phyloP scores from a whole-genome alignment of 768 basidiomycete species.

The Hydnomerulius pinastri region DNA sequence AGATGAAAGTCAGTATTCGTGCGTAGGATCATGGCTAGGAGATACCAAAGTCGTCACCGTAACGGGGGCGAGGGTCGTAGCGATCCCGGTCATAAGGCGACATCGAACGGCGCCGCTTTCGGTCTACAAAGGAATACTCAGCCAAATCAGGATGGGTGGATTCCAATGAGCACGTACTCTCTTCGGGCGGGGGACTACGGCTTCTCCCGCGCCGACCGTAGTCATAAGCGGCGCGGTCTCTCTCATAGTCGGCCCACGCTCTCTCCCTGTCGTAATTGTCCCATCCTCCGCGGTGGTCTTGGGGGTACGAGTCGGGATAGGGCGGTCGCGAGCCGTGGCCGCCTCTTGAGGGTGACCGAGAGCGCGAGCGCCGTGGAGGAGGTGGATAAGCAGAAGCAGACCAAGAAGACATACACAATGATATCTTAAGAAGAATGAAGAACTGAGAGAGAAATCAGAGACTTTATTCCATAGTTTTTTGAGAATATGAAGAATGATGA shows the following conservation, averaged over 20 bases:
- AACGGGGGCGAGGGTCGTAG: constrained; percentile 81
- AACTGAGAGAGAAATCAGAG: constrained; percentile 51
- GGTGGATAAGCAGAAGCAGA: constrained; percentile 69
- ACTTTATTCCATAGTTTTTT: constrained; percentile 48
- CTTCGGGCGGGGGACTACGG: constrained; percentile 73
- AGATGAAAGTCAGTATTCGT: constrained; percentile 10
- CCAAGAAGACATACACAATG: constrained; percentile 80
- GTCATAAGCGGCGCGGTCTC: constrained; percentile 70
- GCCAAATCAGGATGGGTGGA: neutral
- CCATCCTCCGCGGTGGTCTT: constrained; percentile 65
- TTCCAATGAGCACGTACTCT: constrained; percentile 43
- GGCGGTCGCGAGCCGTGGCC: constrained; percentile 55
- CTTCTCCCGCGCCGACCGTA: constrained; percentile 72
- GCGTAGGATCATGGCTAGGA: constrained; percentile 1
- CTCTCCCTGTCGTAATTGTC: constrained; percentile 74
- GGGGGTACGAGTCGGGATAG: constrained; percentile 59
- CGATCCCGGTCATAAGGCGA: constrained; percentile 80
- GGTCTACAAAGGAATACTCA: constrained; percentile 39
- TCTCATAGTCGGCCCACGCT: constrained; percentile 62
- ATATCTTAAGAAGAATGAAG: constrained; percentile 30
- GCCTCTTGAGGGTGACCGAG: constrained; percentile 68
- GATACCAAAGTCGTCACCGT: constrained; percentile 81
- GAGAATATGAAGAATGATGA: constrained; percentile 49
- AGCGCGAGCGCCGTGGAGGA: constrained; percentile 76
- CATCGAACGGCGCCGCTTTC: constrained; percentile 78